Percentiles rank a stretch among this genome's conserved stretches.
These are phyloP conservation scores for Metarhizium anisopliae DNA, from an alignment of 2,329 filamentous ascomycete genomes.

Conservation along the genomic window DNA sequence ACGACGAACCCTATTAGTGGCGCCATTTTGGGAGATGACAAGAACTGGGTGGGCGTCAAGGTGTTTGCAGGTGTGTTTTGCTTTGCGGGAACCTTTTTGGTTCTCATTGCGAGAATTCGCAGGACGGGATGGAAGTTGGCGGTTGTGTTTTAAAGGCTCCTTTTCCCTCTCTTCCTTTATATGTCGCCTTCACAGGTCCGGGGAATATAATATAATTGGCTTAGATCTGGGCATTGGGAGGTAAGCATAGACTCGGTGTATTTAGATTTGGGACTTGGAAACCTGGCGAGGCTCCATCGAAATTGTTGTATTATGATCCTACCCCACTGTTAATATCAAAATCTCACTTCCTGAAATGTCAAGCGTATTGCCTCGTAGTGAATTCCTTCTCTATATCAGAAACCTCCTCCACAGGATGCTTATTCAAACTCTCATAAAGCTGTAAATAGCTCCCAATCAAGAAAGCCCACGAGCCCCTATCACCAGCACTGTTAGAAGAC, in stretches of 20 bases:
- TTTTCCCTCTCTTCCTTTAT: not conserved
- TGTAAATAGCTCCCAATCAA: constrained; percentile 19
- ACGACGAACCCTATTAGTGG: constrained; percentile 49
- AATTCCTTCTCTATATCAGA: constrained; percentile 1
- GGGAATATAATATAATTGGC: not conserved
- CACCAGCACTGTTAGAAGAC: not conserved
- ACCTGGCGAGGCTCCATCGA: not conserved
- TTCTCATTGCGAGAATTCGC: constrained; percentile 15
- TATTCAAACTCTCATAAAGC: constrained; percentile 11
- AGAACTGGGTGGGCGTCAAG: constrained; percentile 26
- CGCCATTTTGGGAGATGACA: constrained; percentile 22
- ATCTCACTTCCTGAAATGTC: not conserved
- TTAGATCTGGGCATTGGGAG: not conserved
- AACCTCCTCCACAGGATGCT: constrained; percentile 8
- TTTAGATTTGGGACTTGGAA: not conserved
- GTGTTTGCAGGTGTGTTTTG: constrained; percentile 26
- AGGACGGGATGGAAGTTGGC: constrained; percentile 17
- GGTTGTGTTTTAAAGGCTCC: constrained; percentile 14
- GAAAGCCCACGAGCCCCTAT: constrained; percentile 39
- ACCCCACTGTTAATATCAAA: not conserved
- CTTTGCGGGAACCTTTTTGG: constrained; percentile 18
- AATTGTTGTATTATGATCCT: not conserved
- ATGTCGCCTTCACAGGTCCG: not conserved
- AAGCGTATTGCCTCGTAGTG: not conserved
- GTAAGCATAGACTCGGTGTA: not conserved